Evolutionary conservation across 495 filamentous ascomycete species (phyloP).

Genomic region (Tuber microsphaerosporum): DNA sequence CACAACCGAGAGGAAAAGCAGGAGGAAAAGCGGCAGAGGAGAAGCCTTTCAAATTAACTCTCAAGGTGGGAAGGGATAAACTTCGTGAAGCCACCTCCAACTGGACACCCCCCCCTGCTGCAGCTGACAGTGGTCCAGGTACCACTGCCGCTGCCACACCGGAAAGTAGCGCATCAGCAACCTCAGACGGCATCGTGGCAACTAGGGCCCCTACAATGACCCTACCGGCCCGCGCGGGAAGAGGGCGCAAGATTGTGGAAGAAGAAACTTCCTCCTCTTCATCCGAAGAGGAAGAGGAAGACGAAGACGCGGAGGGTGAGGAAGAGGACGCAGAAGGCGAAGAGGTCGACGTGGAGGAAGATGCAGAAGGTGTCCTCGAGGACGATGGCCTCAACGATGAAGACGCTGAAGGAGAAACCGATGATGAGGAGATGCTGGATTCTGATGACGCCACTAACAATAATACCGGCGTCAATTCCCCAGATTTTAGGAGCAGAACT

Average conservation of each 20-base stretch:
- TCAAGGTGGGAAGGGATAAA: constrained; percentile 40
- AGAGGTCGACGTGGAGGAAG: constrained; percentile 44
- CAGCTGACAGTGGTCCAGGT: constrained; percentile 21
- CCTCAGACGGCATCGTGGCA: constrained; percentile 3
- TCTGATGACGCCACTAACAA: constrained; percentile 57
- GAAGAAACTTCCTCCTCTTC: constrained; percentile 46
- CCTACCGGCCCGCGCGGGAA: constrained; percentile 22
- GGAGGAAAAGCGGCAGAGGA: constrained; percentile 13
- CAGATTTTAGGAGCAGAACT: constrained; percentile 37
- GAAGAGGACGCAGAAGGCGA: constrained; percentile 51
- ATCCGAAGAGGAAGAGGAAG: constrained; percentile 47
- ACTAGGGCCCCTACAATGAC: constrained; percentile 1
- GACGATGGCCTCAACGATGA: constrained; percentile 55
- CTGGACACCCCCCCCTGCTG: constrained; percentile 37
- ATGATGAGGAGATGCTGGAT: constrained; percentile 52
- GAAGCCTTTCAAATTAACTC: constrained; percentile 32
- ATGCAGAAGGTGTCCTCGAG: constrained; percentile 36
- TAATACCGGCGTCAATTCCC: constrained; percentile 43
- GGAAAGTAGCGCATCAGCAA: constrained; percentile 23
- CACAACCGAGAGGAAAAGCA: constrained; percentile 6
- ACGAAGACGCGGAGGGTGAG: constrained; percentile 44
- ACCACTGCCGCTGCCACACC: constrained; percentile 14
- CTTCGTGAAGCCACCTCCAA: constrained; percentile 38
- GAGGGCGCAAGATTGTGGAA: constrained; percentile 35
- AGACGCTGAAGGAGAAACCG: constrained; percentile 53